Conservation (phyloP, 1,284 basidiomycete species). For the Tilletia setariae region DNA sequence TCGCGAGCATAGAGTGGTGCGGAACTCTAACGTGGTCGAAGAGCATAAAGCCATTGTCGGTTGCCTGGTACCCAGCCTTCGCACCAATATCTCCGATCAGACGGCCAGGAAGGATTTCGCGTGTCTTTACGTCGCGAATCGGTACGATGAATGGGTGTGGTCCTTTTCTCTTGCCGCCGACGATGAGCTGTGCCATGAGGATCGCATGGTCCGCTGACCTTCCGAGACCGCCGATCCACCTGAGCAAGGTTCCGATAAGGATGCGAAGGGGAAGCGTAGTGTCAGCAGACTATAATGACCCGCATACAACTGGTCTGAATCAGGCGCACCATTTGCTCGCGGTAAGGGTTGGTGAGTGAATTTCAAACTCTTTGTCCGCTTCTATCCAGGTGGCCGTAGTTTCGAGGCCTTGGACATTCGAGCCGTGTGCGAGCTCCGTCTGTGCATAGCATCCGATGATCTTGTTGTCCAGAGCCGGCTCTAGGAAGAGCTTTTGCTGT, state of each 20-base stretch:
- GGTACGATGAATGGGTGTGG: too few species aligned
- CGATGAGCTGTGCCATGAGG: constrained; percentile 56
- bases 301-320: too few species aligned
- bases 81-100: too few species aligned
- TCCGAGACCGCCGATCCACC: constrained; percentile 56
- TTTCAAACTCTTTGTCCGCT: constrained; percentile 38
- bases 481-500: constrained; percentile 44
- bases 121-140: too few species aligned
- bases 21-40: too few species aligned
- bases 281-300: too few species aligned
- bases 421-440: constrained; percentile 48
- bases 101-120: too few species aligned
- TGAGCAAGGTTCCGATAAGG: too few species aligned
- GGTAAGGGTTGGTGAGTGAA: constrained; percentile 39
- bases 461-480: constrained; percentile 37
- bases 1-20: too few species aligned
- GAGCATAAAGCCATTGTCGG: too few species aligned
- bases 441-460: constrained; percentile 49
- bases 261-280: too few species aligned
- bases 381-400: constrained; percentile 43
- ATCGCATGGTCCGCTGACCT: constrained; percentile 55
- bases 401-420: constrained; percentile 46
- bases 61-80: too few species aligned
- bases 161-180: constrained; percentile 53
- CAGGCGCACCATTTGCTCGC: constrained; percentile 48